Conservation (phyloP, 345 rosid genomes). For the Pistacia vera region DNA sequence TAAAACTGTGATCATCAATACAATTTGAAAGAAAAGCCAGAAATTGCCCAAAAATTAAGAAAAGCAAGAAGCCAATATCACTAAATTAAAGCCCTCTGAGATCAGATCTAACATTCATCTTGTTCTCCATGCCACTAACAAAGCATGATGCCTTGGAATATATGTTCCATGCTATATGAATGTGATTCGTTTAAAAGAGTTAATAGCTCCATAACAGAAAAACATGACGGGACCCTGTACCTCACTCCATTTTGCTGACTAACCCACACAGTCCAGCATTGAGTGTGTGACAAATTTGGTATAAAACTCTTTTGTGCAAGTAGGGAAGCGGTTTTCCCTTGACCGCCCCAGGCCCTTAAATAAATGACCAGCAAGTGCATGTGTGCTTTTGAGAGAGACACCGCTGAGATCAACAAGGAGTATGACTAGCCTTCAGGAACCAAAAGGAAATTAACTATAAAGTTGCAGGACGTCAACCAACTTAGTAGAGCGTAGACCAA, state of each 20-base stretch:
- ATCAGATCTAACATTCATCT: not conserved
- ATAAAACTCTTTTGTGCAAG: no score
- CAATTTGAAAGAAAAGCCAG: not conserved
- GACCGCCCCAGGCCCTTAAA: no score
- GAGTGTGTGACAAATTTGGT: not conserved
- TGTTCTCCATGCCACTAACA: slow-evolving; percentile 1
- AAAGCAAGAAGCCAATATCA: not conserved
- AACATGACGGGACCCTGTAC: not conserved
- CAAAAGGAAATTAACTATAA: not conserved
- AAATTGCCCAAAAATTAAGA: not conserved
- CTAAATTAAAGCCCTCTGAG: not conserved
- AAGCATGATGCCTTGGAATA: not conserved
- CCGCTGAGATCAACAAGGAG: not conserved
- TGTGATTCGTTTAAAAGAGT: not conserved
- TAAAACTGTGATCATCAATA: not conserved
- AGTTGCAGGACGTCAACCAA: not conserved
- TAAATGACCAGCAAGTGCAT: no score
- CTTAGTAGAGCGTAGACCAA: not conserved
- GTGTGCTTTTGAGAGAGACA: not conserved
- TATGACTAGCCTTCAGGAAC: not conserved
- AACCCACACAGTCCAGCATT: not conserved
- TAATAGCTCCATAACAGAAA: not conserved
- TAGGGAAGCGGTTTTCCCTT: no score
- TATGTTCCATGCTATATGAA: not conserved
- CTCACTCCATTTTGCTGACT: no score